Conservation (phyloP, 306 rosid species). For the Pueraria montana region DNA sequence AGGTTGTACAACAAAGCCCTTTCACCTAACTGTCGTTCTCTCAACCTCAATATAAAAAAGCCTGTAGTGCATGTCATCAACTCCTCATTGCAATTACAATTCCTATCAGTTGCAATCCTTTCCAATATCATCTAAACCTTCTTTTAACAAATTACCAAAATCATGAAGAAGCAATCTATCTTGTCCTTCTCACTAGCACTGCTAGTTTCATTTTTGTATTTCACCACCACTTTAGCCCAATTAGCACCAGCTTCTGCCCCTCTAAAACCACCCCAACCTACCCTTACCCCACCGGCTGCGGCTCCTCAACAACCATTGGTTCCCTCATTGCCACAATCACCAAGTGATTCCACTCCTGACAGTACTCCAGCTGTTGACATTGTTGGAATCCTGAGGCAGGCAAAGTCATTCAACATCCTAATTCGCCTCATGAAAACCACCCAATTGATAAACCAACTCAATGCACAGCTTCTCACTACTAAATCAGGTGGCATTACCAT, state of each 20-base stretch:
- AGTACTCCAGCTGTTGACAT: constrained; percentile 44
- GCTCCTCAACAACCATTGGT: constrained; percentile 45
- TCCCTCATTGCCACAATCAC: constrained; percentile 49
- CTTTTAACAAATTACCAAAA: not conserved
- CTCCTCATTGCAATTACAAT: not conserved
- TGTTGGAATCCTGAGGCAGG: constrained; percentile 61
- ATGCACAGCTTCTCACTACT: constrained; percentile 59
- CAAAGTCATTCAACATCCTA: constrained; percentile 58
- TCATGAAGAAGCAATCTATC: constrained; percentile 34
- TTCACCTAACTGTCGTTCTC: not conserved
- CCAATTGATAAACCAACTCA: constrained; percentile 67
- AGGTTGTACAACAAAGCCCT: not conserved
- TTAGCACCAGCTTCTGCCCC: constrained; percentile 45
- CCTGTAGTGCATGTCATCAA: not conserved
- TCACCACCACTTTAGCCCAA: constrained; percentile 42
- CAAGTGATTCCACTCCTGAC: constrained; percentile 38
- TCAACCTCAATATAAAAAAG: no score
- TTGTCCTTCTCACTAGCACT: constrained; percentile 40
- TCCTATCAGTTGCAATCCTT: not conserved
- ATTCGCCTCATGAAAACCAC: constrained; percentile 71
- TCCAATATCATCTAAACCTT: not conserved
- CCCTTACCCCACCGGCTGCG: not conserved
- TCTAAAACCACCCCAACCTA: constrained; percentile 27
- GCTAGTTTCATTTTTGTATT: constrained; percentile 8
- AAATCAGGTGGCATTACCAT: constrained; percentile 68